phyloP scores from a whole-genome alignment of 495 filamentous ascomycete genomes.

The Lophiotrema nucula region DNA sequence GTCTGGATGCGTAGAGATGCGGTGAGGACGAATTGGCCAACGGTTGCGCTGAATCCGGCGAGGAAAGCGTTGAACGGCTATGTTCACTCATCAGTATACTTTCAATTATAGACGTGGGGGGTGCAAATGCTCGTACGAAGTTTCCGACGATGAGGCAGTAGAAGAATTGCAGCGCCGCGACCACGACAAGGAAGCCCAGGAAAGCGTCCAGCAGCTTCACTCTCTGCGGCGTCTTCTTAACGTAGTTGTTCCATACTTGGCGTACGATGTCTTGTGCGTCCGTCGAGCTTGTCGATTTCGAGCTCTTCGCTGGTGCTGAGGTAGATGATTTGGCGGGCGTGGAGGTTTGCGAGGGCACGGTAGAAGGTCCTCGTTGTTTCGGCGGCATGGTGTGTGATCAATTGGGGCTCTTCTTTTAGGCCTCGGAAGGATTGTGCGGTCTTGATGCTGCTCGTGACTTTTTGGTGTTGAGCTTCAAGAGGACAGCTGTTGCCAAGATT shows the following conservation, averaged over 20 bases:
- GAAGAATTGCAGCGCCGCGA: slow-evolving; percentile 85
- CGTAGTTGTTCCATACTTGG: slow-evolving; percentile 71
- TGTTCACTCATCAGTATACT: not conserved
- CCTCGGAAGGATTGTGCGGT: no score
- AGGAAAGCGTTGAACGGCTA: slow-evolving; percentile 99
- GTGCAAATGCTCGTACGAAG: slow-evolving; percentile 59
- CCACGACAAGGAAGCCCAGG: slow-evolving; percentile 82
- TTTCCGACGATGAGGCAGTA: slow-evolving; percentile 93
- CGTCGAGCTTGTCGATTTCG: slow-evolving; percentile 38
- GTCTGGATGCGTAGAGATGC: slow-evolving; percentile 91
- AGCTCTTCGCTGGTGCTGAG: no score
- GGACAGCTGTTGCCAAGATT: no score
- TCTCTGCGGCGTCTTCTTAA: slow-evolving; percentile 76
- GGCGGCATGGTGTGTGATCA: slow-evolving; percentile 47
- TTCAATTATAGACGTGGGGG: not conserved
- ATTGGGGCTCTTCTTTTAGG: not conserved
- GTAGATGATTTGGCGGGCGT: slow-evolving; percentile 18
- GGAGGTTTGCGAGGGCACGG: slow-evolving; percentile 40
- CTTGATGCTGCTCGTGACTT: no score
- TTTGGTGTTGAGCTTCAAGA: no score
- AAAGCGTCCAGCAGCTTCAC: slow-evolving; percentile 91
- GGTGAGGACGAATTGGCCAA: slow-evolving; percentile 96
- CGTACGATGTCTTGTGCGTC: slow-evolving; percentile 54
- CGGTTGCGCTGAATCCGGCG: slow-evolving; percentile 88
- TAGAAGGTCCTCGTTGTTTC: slow-evolving; percentile 37